Evolutionary conservation across 2,329 filamentous ascomycete genomes (phyloP), one percentile per base, ranked within the genome.

Genomic region (Aciculosporium take): DNA sequence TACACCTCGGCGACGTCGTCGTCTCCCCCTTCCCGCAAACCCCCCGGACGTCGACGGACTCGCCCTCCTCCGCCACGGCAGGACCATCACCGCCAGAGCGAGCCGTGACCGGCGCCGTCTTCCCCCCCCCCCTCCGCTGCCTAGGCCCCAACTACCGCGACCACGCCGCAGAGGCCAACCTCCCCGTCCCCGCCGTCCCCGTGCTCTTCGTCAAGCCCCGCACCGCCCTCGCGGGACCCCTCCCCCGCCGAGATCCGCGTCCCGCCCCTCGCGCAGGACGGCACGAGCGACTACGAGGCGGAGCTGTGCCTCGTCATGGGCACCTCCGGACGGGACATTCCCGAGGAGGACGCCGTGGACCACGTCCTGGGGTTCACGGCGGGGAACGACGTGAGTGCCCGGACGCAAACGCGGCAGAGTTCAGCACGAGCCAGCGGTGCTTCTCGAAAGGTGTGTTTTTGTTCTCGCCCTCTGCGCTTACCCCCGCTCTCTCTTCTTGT

Each of bases 101-200:
- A 7, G 23, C n/a, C 32, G 24, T 41, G 4, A 41, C 33, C 4
- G 40, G 40, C 12, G 31, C 33, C 25, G 27, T 41, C 20, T 41
- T 41, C 25, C 55, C 63, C 5, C 58, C 59, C 27, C 58, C 60
- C 17, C 64, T 68, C 37, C 61, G 65, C 28, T 68, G 65, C 48
- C 52, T 68, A 36, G 65, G 66, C 6, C 57, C 68, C 39, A 69
- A 68, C 53, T 67, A 67, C 49, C 52, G 51, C 28, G 56, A 65
- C 48, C 63, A 65, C 41, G 62, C 61, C 5, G 44, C 48, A 13
- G 62, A 66, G 49, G 57, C 57, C 38, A 56, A 55, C 35, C 54
- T 63, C 52, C 49, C 57, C 3, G 49, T 63, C 15, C 62, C 62
- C 2, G 51, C 56, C 23, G 48, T 52, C 7, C 61, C 61, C 0